These are phyloP conservation scores for Chrysosporium keratinophilum DNA, from an alignment of 2,329 filamentous ascomycete species.

Conservation along the genomic window DNA sequence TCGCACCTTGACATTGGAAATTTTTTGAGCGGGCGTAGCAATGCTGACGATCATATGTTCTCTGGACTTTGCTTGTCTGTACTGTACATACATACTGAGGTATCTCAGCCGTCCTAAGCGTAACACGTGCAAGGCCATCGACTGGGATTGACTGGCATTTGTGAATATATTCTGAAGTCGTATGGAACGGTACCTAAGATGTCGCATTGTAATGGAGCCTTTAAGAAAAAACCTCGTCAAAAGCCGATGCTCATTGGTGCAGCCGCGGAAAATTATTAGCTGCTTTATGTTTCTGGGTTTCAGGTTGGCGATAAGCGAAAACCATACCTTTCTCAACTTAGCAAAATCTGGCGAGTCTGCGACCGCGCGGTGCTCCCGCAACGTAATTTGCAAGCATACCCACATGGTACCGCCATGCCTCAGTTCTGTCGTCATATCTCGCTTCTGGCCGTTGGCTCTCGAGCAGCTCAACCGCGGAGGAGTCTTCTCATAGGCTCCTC, in stretches of 20 bases:
- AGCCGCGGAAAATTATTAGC: constrained; percentile 2
- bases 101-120: neutral
- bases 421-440: constrained; percentile 10
- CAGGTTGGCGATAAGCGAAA: constrained; percentile 14
- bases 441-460: constrained; percentile 7
- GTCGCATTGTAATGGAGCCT: constrained; percentile 14
- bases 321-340: constrained; percentile 18
- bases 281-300: constrained; percentile 10
- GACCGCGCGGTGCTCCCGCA: constrained; percentile 5
- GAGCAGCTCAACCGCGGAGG: neutral
- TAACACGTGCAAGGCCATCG: neutral
- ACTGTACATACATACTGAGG: neutral
- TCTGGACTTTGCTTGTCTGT: neutral
- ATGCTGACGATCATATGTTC: too few relatives aligned
- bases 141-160: neutral
- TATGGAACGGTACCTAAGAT: constrained; percentile 5
- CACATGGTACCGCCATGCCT: constrained; percentile 5
- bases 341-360: constrained; percentile 19
- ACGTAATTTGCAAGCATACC: constrained; percentile 9
- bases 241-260: constrained; percentile 13
- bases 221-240: constrained; percentile 15
- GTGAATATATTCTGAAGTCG: neutral
- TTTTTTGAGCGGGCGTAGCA: too few relatives aligned
- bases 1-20: too few relatives aligned
- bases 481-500: constrained; percentile 5